Base-by-base conservation (phyloP, 2,329 filamentous ascomycete species). In the Neoarthrinium moseri region DNA sequence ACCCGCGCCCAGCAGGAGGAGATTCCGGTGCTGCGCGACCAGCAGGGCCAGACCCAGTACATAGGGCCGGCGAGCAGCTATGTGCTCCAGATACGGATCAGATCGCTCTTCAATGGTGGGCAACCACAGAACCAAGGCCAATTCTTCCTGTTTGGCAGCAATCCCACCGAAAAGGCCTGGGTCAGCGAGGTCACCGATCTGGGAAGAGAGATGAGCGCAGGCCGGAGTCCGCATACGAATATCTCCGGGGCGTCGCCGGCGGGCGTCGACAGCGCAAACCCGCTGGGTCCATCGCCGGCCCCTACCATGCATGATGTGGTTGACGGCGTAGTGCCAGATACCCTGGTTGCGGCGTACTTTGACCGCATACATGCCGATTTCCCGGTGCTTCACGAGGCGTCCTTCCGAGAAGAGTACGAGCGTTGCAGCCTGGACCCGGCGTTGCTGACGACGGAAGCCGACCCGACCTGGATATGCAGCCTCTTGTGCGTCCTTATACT, bases 1-100 rank as follows among this genome's bases (percentile, higher is more conserved):
- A 32, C 22, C 7, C 27, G n/a, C 10, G 33, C 15, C 18, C 39
- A 32, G 21, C 62, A 63, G n/a, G 55, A 53, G 15, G 66, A 68
- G 17, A 64, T 69, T 41, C 53, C 59, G 26, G 47, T 66, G 18
- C 56, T 71, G 15, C 68, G 63, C 5, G 69, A 72, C 51, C 67
- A 68, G 53, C 69, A 71, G 45, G 68, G 68, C 6, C 68, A 71
- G 54, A 65, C 62, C 29, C 69, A 72, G 53, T 72, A 69, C 53
- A 71, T 72, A 49, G 69, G 69, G 1, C 67, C 65, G 2, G 60
- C 62, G 32, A 70, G 67, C 57, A 69, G 66, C 30, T 69, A 69
- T 43, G 58, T 64, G 4, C 71, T 72, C 52, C 66, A 71, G 46
- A 52, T 70, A 29, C 67, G 67, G 51, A 58, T 72, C 39, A 63